Conservation (phyloP, 331 rosid species). For the Malus hybrid region DNA sequence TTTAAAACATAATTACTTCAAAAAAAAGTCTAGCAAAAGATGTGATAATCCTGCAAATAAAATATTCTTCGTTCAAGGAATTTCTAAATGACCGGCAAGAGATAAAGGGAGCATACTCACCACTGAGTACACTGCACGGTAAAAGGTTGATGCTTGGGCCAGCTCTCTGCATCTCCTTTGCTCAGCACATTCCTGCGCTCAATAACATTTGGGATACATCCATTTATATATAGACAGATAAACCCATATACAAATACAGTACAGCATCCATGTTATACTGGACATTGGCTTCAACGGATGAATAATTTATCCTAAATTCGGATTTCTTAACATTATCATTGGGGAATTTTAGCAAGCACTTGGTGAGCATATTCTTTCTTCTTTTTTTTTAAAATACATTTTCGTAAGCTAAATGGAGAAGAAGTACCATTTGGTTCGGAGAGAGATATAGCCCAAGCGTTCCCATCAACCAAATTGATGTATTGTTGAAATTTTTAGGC, state of each 20-base stretch:
- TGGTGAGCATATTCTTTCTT: background rate
- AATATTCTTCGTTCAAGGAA: background rate
- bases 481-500: no score
- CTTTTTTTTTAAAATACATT: no score
- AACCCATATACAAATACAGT: background rate
- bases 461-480: no score
- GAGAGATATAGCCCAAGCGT: no score
- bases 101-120: constrained; percentile 2
- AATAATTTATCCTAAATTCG: background rate
- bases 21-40: background rate
- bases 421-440: no score
- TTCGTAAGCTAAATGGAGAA: no score
- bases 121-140: constrained; percentile 26
- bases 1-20: background rate
- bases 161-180: constrained; percentile 8
- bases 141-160: constrained; percentile 16
- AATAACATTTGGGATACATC: background rate
- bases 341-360: background rate
- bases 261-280: background rate
- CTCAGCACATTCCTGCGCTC: constrained; percentile 12
- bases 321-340: background rate
- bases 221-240: background rate
- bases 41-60: background rate
- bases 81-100: background rate
- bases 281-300: background rate